A percentile compares a stretch with the other conserved stretches of the same genome.
These are phyloP conservation scores for Cladosporium colombiae DNA, from an alignment of 2,329 filamentous ascomycete genomes.

Conservation along the genomic window DNA sequence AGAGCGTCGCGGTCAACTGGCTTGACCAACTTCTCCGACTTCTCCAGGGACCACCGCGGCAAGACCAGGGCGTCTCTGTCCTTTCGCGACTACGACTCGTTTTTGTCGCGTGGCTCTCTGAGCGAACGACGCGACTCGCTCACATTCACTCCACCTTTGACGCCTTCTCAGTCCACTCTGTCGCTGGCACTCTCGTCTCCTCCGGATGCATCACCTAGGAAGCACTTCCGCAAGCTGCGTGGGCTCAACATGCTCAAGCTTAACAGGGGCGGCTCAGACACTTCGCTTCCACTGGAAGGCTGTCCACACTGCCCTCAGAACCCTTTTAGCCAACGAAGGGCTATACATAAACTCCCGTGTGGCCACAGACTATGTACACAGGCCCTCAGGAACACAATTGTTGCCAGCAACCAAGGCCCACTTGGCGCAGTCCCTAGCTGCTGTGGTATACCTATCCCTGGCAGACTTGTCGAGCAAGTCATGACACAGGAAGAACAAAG, in stretches of 20 bases:
- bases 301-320: slow-evolving; percentile 39
- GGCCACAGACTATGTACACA: slow-evolving; percentile 38
- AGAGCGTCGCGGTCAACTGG: slow-evolving; percentile 38
- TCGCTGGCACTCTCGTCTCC: slow-evolving; percentile 35
- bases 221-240: slow-evolving; percentile 36
- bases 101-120: slow-evolving; percentile 31
- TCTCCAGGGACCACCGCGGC: slow-evolving; percentile 32
- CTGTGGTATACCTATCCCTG: slow-evolving; percentile 45
- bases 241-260: slow-evolving; percentile 36
- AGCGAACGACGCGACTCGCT: slow-evolving; percentile 31
- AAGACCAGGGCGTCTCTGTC: slow-evolving; percentile 30
- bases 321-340: slow-evolving; percentile 28
- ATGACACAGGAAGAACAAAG: slow-evolving; percentile 42
- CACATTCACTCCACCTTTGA: slow-evolving; percentile 33
- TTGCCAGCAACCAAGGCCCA: slow-evolving; percentile 31
- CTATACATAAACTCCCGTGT: slow-evolving; percentile 38
- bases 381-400: slow-evolving; percentile 38
- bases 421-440: slow-evolving; percentile 42
- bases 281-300: slow-evolving; percentile 26
- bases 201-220: slow-evolving; percentile 33
- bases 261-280: slow-evolving; percentile 31
- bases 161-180: slow-evolving; percentile 35
- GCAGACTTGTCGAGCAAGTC: slow-evolving; percentile 40
- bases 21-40: slow-evolving; percentile 35
- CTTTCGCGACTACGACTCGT: slow-evolving; percentile 38